Conservation (phyloP, 805 yeast species). For the Clavispora fructus region DNA sequence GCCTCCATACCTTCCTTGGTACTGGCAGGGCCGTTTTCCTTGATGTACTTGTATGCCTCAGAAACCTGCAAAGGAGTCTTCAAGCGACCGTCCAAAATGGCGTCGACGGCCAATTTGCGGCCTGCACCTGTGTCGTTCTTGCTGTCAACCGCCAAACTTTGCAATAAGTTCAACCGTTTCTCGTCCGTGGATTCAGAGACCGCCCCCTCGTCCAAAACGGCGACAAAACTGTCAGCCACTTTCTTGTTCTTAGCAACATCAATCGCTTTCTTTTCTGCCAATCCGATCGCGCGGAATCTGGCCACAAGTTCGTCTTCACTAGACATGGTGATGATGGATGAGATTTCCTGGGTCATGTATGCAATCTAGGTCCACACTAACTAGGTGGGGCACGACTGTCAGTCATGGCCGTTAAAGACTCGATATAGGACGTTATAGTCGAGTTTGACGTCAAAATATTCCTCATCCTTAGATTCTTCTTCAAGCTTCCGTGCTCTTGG, state of each 20-base stretch:
- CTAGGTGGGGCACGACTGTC: constrained; percentile 1
- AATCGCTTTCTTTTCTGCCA: constrained; percentile 65
- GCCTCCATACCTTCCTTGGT: constrained; percentile 48
- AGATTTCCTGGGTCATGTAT: background rate
- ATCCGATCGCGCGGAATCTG: constrained; percentile 49
- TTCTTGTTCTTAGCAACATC: constrained; percentile 85
- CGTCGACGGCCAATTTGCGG: constrained; percentile 51
- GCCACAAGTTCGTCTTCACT: constrained; percentile 26
- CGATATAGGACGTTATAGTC: too few species aligned
- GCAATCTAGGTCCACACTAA: background rate
- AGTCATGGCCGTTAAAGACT: too few species aligned
- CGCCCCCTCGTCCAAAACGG: constrained; percentile 46
- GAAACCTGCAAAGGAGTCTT: constrained; percentile 68
- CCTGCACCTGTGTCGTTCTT: constrained; percentile 40
- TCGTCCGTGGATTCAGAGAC: constrained; percentile 41
- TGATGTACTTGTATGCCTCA: constrained; percentile 75
- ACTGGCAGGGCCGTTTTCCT: constrained; percentile 42
- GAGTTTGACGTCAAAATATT: too few species aligned
- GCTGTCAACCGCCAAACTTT: constrained; percentile 67
- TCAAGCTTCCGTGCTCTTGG: too few species aligned
- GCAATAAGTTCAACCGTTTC: constrained; percentile 59
- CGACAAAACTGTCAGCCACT: constrained; percentile 64
- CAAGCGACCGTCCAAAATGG: constrained; percentile 60
- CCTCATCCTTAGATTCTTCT: too few species aligned
- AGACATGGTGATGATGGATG: constrained; percentile 6